A percentile compares a stretch with the other conserved stretches of the same genome.
phyloP scores from a whole-genome alignment of 148 eudicot genomes.

The Rheum nobile region DNA sequence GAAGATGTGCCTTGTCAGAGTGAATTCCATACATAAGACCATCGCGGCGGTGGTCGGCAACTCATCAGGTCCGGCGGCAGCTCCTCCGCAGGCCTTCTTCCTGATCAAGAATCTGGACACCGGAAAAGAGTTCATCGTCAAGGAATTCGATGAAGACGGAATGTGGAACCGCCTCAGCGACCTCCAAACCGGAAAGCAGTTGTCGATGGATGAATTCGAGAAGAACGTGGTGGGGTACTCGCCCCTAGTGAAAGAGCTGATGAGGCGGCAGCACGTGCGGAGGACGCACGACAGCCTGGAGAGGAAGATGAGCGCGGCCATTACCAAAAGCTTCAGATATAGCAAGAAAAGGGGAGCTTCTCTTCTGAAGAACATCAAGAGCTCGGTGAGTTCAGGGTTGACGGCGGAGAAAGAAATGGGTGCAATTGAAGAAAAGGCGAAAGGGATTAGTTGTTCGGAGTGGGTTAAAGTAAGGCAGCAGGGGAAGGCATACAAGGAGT shows the following conservation, averaged over 20 bases:
- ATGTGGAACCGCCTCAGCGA: slow-evolving; percentile 74
- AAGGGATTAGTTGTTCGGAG: slow-evolving; percentile 18
- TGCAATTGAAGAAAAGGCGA: background rate
- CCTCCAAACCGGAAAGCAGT: slow-evolving; percentile 76
- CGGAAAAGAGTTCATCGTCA: slow-evolving; percentile 92
- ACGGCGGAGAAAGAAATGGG: slow-evolving; percentile 13
- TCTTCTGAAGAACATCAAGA: slow-evolving; percentile 63
- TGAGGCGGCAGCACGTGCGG: slow-evolving; percentile 54
- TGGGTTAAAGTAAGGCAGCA: slow-evolving; percentile 72
- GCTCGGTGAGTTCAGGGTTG: slow-evolving; percentile 17
- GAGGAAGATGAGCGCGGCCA: background rate
- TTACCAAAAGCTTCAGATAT: slow-evolving; percentile 30
- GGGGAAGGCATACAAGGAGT: slow-evolving; percentile 79
- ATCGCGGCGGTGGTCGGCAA: background rate
- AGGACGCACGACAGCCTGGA: background rate
- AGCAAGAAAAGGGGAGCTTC: slow-evolving; percentile 65
- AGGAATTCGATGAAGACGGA: slow-evolving; percentile 82
- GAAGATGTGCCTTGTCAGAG: slow-evolving; percentile 21
- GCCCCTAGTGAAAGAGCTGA: slow-evolving; percentile 81
- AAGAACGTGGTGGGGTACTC: slow-evolving; percentile 71
- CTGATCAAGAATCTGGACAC: slow-evolving; percentile 77
- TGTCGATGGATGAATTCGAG: slow-evolving; percentile 93
- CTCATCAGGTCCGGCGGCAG: background rate
- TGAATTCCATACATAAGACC: slow-evolving; percentile 9
- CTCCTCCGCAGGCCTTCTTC: slow-evolving; percentile 27